phyloP scores from a whole-genome alignment of 495 filamentous ascomycete species.

The Hypoxylon lienhwacheense region DNA sequence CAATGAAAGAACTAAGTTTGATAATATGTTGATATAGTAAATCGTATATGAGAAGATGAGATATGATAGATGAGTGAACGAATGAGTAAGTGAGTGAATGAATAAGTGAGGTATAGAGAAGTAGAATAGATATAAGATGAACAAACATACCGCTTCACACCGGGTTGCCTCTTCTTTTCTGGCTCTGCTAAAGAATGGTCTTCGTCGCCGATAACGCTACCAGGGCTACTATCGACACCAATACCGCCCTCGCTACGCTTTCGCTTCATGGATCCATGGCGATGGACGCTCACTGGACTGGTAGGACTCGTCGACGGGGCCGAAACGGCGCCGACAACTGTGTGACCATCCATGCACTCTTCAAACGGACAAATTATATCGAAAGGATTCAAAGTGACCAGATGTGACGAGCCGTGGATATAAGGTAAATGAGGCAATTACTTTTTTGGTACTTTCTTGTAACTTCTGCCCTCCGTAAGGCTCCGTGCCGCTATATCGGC shows the following conservation, averaged over 20 bases:
- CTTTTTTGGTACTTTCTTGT: no score
- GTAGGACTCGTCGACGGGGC: slow-evolving; percentile 46
- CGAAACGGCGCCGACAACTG: slow-evolving; percentile 42
- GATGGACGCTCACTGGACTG: slow-evolving; percentile 49
- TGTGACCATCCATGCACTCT: slow-evolving; percentile 45
- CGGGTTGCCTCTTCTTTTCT: slow-evolving; percentile 68
- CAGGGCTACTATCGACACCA: slow-evolving; percentile 65
- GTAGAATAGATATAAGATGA: no score
- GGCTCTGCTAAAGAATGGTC: slow-evolving; percentile 60
- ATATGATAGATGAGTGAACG: slow-evolving; percentile 1
- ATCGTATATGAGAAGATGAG: neutral
- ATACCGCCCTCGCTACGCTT: slow-evolving; percentile 47
- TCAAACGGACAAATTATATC: slow-evolving; percentile 38
- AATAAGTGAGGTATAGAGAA: no score
- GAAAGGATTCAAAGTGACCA: slow-evolving; percentile 24
- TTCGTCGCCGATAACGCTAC: slow-evolving; percentile 65
- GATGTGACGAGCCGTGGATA: slow-evolving; percentile 31
- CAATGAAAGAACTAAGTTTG: neutral
- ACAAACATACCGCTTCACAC: slow-evolving; percentile 64
- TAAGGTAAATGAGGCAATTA: no score
- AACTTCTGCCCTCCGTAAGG: slow-evolving; percentile 25
- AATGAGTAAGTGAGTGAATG: no score
- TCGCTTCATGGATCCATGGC: slow-evolving; percentile 49
- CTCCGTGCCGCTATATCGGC: slow-evolving; percentile 29
- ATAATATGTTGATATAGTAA: neutral